These are phyloP conservation scores for Discostella pseudostelligera DNA, from an alignment of 108 stramenopile species.

Conservation along the genomic window DNA sequence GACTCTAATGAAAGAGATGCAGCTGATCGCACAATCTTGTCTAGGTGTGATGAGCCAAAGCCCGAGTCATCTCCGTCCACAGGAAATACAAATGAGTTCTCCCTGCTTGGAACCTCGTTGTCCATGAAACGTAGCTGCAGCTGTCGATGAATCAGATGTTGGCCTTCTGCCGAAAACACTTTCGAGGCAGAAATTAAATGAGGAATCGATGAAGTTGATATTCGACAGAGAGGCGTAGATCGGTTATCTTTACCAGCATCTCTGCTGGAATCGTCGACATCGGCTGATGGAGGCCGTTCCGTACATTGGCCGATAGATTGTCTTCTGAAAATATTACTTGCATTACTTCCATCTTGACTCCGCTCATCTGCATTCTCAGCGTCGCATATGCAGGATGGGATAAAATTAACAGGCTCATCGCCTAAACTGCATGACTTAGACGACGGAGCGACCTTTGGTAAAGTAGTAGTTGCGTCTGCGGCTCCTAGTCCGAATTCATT, in stretches of 20 bases:
- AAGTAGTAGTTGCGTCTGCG: too few relatives aligned
- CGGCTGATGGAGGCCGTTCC: constrained; percentile 3
- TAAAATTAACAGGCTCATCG: neutral
- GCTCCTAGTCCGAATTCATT: too few relatives aligned
- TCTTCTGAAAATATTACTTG: neutral
- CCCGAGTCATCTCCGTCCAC: constrained; percentile 8
- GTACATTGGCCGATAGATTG: neutral
- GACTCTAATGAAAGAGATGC: neutral
- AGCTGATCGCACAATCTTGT: neutral
- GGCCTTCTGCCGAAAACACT: neutral
- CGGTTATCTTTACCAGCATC: constrained; percentile 1
- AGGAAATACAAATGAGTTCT: constrained; percentile 14
- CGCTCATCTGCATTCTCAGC: too few relatives aligned
- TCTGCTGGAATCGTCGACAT: neutral
- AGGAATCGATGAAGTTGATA: constrained; percentile 28
- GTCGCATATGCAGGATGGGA: constrained; percentile 1
- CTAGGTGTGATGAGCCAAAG: neutral
- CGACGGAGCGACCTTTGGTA: too few relatives aligned
- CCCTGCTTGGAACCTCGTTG: constrained; percentile 8
- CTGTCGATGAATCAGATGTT: constrained; percentile 4
- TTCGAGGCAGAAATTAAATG: constrained; percentile 18
- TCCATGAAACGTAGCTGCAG: constrained; percentile 14
- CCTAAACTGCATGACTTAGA: neutral
- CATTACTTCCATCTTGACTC: neutral
- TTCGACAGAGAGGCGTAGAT: constrained; percentile 1